Evolutionary conservation across 805 yeast species (phyloP), one percentile per base, ranked within the genome.

Genomic region (Clavispora phyllophila): DNA sequence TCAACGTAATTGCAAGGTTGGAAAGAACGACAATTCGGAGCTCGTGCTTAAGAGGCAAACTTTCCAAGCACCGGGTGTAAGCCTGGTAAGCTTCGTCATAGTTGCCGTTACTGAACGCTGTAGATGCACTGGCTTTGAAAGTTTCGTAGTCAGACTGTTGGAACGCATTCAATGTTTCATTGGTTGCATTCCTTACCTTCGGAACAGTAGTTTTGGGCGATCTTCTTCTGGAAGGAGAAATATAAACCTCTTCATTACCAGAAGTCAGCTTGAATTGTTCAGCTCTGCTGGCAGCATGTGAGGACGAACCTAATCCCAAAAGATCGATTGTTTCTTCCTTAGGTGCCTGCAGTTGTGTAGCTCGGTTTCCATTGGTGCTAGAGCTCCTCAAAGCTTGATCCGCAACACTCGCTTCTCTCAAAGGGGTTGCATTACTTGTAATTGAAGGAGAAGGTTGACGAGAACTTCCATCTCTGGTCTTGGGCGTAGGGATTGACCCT

Each of bases 81-180:
- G 72, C 70, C 23, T 66, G 73, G 12, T 78, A 66, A 0, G 99
- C 90, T 4, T 66, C 57, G 4, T 79, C 60, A 58, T 84, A 93
- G 59, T 93, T 91, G 15, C 99, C 99, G n/a, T 79, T 74, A 43
- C 78, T 77, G 66, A 81, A 93, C 1, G 80, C 72, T 14, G 72
- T 72, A 6, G 78, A 66, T 5, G 89, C 99, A 20, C 71, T 71
- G 7, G 61, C 63, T 46, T 80, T 78, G 23, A 71, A 66, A 19
- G 73, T 74, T 7, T 69, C 66, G 66, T 81, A 51, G 65, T 66
- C 64, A 31, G 65, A 64, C 50, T 65, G 66, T 27, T 63, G 62
- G 51, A 72, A 65, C 32, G 68, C 66, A 50, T 70, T 63, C 38
- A 70, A 50, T 1, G 65, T 60, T 19, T 44, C 54, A 4, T 42